Percentiles rank a stretch among this genome's conserved stretches.
Evolutionary conservation across 2,329 filamentous ascomycete genomes (phyloP).

Genomic region (Curvularia spicifera): DNA sequence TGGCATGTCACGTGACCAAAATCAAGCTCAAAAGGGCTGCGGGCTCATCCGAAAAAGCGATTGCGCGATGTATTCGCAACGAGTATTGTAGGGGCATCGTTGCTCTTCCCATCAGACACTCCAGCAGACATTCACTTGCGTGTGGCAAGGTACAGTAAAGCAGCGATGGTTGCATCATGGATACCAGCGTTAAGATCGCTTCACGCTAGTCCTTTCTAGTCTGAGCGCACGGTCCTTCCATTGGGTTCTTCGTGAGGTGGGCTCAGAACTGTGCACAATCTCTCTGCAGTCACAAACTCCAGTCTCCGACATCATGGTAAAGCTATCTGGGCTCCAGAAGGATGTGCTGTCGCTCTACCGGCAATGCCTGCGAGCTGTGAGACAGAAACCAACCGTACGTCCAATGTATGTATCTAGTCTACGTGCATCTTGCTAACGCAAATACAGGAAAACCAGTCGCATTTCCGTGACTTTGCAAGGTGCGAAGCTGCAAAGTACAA

Average conservation of each 20-base stretch:
- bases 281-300: neutral
- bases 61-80: neutral
- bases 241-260: conserved; percentile 2
- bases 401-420: neutral
- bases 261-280: conserved; percentile 5
- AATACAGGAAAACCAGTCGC: conserved; percentile 60
- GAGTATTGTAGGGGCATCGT: neutral
- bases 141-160: neutral
- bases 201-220: conserved; percentile 10
- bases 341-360: conserved; percentile 89
- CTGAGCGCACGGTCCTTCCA: conserved; percentile 9
- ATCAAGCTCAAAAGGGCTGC: neutral
- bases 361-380: conserved; percentile 79
- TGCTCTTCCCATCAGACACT: neutral
- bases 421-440: conserved; percentile 15
- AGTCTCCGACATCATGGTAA: conserved; percentile 42
- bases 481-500: conserved; percentile 38
- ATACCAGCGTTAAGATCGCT: conserved; percentile 8
- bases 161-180: conserved; percentile 12
- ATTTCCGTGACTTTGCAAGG: conserved; percentile 71
- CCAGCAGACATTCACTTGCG: neutral
- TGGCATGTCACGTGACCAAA: neutral
- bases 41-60: neutral
- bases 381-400: conserved; percentile 77
- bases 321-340: conserved; percentile 85